These are phyloP conservation scores for Phytophthora pisi DNA, from an alignment of 352 stramenopile genomes.

Conservation along the genomic window DNA sequence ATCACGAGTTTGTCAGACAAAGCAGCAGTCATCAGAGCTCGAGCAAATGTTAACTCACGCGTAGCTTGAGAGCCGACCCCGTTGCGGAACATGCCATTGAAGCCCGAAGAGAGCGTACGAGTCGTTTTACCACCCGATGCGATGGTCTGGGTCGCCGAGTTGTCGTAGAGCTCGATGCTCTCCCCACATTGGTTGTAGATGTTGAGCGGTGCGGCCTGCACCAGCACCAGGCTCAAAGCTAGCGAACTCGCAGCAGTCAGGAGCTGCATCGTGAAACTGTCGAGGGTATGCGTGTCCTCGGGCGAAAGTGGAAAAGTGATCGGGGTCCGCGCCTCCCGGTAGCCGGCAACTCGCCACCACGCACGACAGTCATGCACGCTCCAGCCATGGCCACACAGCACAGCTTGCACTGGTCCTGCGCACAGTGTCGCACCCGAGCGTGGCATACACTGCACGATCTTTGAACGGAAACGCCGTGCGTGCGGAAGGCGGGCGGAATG, in stretches of 20 bases:
- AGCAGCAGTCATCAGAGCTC: background rate
- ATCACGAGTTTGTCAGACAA: constrained; percentile 11
- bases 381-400: background rate
- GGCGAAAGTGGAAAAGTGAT: constrained; percentile 25
- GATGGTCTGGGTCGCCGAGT: constrained; percentile 47
- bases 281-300: background rate
- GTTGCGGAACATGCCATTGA: constrained; percentile 71
- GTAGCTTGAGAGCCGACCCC: constrained; percentile 49
- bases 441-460: constrained; percentile 23
- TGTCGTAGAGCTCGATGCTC: constrained; percentile 64
- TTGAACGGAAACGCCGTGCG: constrained; percentile 31
- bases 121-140: constrained; percentile 39
- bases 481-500: constrained; percentile 30
- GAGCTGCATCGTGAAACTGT: constrained; percentile 16
- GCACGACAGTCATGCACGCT: constrained; percentile 3
- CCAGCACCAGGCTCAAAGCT: constrained; percentile 25
- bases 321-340: background rate
- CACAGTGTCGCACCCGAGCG: constrained; percentile 23
- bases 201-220: constrained; percentile 36
- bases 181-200: constrained; percentile 60
- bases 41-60: constrained; percentile 11
- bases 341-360: background rate
- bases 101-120: constrained; percentile 41
- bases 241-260: constrained; percentile 1
- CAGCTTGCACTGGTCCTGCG: constrained; percentile 28